A percentile compares a stretch with the other conserved stretches of the same genome.
Evolutionary conservation across 495 filamentous ascomycete genomes (phyloP).

Genomic region (Aspergillus bridgeri): DNA sequence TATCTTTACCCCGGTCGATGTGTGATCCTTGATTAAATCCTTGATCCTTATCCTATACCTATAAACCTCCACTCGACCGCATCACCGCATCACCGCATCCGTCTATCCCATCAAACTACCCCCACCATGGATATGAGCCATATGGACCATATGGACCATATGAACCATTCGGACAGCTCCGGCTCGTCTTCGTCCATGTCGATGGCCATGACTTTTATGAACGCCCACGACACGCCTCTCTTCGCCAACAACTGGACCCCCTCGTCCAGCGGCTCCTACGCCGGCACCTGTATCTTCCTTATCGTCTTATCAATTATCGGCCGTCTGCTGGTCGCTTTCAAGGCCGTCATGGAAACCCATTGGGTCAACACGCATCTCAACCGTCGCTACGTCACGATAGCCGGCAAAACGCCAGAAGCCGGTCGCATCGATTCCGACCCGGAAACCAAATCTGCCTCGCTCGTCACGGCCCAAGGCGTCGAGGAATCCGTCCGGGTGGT

Average conservation of each 20-base stretch:
- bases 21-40: too few species aligned
- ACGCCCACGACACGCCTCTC: conserved; percentile 62
- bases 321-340: conserved; percentile 66
- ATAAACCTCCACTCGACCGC: background rate
- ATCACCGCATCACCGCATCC: background rate
- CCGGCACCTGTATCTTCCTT: conserved; percentile 83
- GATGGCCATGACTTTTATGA: conserved; percentile 58
- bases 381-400: conserved; percentile 71
- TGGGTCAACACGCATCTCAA: conserved; percentile 64
- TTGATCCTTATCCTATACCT: background rate
- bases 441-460: conserved; percentile 54
- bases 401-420: conserved; percentile 56
- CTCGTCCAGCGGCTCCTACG: conserved; percentile 61
- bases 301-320: conserved; percentile 66
- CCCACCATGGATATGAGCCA: conserved; percentile 14
- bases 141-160: conserved; percentile 13
- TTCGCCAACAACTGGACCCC: conserved; percentile 76
- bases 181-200: conserved; percentile 20
- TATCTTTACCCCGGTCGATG: background rate
- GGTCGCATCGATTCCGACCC: conserved; percentile 51
- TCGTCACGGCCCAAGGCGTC: conserved; percentile 63
- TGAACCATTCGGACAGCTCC: conserved; percentile 14
- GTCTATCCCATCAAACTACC: background rate
- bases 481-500: conserved; percentile 74
- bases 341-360: conserved; percentile 50